Conservation (phyloP, 192 early-diverging fungal species). For the Chytriomyces sp. region DNA sequence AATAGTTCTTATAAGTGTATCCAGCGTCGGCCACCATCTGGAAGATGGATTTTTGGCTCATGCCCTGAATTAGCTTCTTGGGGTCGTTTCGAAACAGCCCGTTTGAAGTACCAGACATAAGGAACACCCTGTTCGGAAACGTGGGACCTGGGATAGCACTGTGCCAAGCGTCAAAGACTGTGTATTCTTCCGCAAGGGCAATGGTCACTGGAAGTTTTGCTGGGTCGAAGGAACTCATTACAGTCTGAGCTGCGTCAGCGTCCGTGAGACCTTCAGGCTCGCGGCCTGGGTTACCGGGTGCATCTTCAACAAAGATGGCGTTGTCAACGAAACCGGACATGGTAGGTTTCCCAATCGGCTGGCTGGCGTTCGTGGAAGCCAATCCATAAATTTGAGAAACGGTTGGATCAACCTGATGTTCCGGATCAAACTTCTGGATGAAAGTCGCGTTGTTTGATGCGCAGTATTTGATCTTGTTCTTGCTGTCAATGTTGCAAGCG, state of each 20-base stretch:
- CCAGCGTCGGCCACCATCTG: constrained; percentile 19
- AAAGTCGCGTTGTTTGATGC: not conserved
- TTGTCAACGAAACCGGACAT: constrained; percentile 41
- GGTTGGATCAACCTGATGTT: constrained; percentile 12
- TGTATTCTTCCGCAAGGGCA: constrained; percentile 35
- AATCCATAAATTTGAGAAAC: constrained; percentile 15
- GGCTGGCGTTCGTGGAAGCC: not conserved
- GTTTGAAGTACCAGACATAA: constrained; percentile 34
- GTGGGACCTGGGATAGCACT: constrained; percentile 37
- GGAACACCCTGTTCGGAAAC: constrained; percentile 38
- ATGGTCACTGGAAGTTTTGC: constrained; percentile 26
- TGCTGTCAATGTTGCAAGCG: constrained; percentile 5
- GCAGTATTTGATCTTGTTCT: not conserved
- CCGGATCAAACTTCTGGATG: constrained; percentile 32
- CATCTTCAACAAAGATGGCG: not conserved
- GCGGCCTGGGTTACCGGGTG: not conserved
- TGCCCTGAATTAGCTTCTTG: constrained; percentile 1
- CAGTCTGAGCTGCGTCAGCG: not conserved
- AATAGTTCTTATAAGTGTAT: constrained; percentile 32
- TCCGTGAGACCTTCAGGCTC: not conserved
- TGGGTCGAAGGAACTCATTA: constrained; percentile 20
- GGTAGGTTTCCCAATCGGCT: constrained; percentile 10
- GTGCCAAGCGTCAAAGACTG: constrained; percentile 41
- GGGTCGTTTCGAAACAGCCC: constrained; percentile 26
- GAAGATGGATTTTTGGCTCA: constrained; percentile 34